Evolutionary conservation across 257 asterid genomes (phyloP).

Genomic region (Fraxinus excelsior): DNA sequence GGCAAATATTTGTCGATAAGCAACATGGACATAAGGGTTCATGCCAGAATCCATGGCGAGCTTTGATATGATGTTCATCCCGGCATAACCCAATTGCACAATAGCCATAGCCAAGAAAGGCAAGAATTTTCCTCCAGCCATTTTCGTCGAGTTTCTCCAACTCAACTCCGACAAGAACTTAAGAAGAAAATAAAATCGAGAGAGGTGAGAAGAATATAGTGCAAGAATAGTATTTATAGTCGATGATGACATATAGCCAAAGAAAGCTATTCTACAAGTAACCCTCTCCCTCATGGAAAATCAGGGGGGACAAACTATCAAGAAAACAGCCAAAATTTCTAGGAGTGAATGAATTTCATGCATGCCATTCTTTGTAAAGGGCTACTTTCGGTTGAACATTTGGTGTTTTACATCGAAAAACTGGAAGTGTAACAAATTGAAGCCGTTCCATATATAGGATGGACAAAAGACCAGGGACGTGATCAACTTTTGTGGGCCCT

Average conservation of each 20-base stretch:
- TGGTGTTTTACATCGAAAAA: conserved; percentile 47
- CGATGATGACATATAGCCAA: too few species aligned
- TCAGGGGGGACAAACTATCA: too few species aligned
- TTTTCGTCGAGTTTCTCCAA: conserved; percentile 22
- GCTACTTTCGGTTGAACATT: conserved; percentile 55
- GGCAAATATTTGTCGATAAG: conserved; percentile 83
- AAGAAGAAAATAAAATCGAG: not conserved
- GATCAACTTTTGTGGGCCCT: not conserved
- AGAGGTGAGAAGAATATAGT: too few species aligned
- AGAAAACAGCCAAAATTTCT: too few species aligned
- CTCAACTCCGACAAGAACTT: not conserved
- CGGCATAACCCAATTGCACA: conserved; percentile 83
- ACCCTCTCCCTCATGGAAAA: too few species aligned
- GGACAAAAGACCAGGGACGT: not conserved
- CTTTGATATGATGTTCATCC: conserved; percentile 80
- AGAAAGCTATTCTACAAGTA: too few species aligned
- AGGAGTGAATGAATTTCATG: conserved; percentile 53
- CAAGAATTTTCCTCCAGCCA: conserved; percentile 44
- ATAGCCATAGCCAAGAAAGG: conserved; percentile 64
- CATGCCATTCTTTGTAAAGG: conserved; percentile 54
- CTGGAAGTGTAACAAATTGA: conserved; percentile 48
- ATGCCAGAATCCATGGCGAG: conserved; percentile 92
- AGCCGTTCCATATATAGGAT: not conserved
- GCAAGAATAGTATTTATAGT: too few species aligned
- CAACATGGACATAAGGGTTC: conserved; percentile 90